These are phyloP conservation scores for Neckera pumila DNA, from an alignment of 225 moss, liverwort and hornwort genomes.

Conservation along the genomic window DNA sequence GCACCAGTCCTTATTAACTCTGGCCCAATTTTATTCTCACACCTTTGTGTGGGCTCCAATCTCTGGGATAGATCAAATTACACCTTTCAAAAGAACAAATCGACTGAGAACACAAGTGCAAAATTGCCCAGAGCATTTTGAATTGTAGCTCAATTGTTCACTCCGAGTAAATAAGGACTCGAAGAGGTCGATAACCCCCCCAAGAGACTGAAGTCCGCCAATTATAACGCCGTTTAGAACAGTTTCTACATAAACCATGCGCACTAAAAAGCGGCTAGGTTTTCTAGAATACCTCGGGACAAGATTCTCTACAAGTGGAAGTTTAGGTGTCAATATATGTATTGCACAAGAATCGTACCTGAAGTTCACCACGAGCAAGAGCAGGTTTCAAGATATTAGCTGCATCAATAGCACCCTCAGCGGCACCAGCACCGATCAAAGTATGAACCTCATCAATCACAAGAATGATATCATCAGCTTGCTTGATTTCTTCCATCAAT, in stretches of 20 bases:
- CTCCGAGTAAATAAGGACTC: background rate
- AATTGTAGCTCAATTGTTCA: background rate
- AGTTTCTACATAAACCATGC: background rate
- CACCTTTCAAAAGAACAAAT: background rate
- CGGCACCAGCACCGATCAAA: conserved; percentile 92
- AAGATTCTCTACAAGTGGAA: background rate
- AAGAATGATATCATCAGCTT: conserved; percentile 93
- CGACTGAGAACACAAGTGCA: background rate
- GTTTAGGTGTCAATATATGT: background rate
- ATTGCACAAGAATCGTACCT: conserved; percentile 30
- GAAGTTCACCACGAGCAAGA: conserved; percentile 94
- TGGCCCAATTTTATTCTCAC: background rate
- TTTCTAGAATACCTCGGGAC: background rate
- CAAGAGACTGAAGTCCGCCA: background rate
- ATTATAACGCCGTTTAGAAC: background rate
- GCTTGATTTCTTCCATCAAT: conserved; percentile 97
- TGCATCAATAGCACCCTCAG: conserved; percentile 97
- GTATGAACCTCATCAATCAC: conserved; percentile 99
- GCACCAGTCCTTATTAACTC: background rate
- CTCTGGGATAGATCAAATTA: background rate
- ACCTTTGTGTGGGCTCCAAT: background rate
- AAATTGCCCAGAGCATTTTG: background rate
- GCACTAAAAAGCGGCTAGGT: background rate
- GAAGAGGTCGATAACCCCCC: too few species aligned
- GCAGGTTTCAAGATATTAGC: conserved; percentile 96